Percentiles rank a stretch among this genome's conserved stretches.
phyloP scores from a whole-genome alignment of 1,284 basidiomycete species.

The Sparassis latifolia region DNA sequence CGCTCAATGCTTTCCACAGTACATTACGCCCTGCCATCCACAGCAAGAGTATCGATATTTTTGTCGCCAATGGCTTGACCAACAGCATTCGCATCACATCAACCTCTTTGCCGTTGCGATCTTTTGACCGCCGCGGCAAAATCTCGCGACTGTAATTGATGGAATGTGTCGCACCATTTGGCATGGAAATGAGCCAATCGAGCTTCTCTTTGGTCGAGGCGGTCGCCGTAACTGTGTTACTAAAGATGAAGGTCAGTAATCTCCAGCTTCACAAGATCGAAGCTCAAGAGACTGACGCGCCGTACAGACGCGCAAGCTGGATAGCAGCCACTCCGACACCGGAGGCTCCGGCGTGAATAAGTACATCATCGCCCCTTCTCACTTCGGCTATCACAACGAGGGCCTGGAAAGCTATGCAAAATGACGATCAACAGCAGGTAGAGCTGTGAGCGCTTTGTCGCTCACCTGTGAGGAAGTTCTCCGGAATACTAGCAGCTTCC shows the following conservation, averaged over 20 bases:
- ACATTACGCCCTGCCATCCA: slow-evolving; percentile 79
- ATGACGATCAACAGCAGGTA: neutral
- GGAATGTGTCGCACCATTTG: slow-evolving; percentile 62
- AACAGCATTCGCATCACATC: slow-evolving; percentile 89
- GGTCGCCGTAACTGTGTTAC: slow-evolving; percentile 73
- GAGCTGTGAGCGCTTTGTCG: neutral
- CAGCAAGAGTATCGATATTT: slow-evolving; percentile 73
- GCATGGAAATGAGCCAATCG: slow-evolving; percentile 63
- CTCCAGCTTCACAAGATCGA: neutral
- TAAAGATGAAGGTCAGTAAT: slow-evolving; percentile 26
- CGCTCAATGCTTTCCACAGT: slow-evolving; percentile 64
- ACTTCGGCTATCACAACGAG: slow-evolving; percentile 67
- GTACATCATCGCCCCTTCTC: slow-evolving; percentile 66
- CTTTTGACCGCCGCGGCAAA: slow-evolving; percentile 64
- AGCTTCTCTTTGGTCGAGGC: slow-evolving; percentile 85
- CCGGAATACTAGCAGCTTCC: slow-evolving; percentile 82
- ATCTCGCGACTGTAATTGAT: slow-evolving; percentile 84
- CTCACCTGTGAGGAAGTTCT: slow-evolving; percentile 81
- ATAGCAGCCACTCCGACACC: slow-evolving; percentile 91
- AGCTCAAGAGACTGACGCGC: slow-evolving; percentile 55
- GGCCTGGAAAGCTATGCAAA: slow-evolving; percentile 70
- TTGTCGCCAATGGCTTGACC: slow-evolving; percentile 78
- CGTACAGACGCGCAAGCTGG: slow-evolving; percentile 75
- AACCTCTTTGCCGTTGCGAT: slow-evolving; percentile 64
- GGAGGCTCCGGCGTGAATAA: slow-evolving; percentile 87